Percentiles rank a stretch among this genome's conserved stretches.
These are phyloP conservation scores for Epichloe gansuensis DNA, from an alignment of 2,329 filamentous ascomycete species.

Conservation along the genomic window DNA sequence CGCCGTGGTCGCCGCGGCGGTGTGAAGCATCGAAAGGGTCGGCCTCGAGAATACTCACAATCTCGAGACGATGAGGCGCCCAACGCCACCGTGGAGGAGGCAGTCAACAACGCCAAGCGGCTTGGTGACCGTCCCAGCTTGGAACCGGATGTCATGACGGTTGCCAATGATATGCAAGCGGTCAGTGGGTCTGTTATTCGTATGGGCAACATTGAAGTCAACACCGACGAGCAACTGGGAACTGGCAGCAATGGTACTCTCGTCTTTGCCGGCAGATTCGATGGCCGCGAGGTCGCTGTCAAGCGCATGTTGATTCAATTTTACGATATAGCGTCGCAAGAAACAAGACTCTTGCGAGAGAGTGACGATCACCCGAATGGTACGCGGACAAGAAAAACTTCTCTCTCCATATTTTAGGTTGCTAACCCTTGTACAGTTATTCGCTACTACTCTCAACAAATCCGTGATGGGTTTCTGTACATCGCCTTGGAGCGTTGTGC, in stretches of 20 bases:
- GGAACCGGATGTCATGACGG: slow-evolving; percentile 50
- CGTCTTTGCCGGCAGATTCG: slow-evolving; percentile 89
- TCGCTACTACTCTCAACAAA: slow-evolving; percentile 87
- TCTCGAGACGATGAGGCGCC: slow-evolving; percentile 35
- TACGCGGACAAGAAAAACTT: slow-evolving; percentile 17
- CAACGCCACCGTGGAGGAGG: slow-evolving; percentile 45
- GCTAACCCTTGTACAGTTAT: slow-evolving; percentile 49
- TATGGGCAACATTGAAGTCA: slow-evolving; percentile 53
- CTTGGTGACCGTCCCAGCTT: slow-evolving; percentile 40
- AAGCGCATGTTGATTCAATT: slow-evolving; percentile 96
- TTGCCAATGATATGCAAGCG: slow-evolving; percentile 45
- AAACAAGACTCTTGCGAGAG: slow-evolving; percentile 79
- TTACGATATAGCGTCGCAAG: slow-evolving; percentile 88
- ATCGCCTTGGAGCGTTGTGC: slow-evolving; percentile 92
- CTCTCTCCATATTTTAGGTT: neutral
- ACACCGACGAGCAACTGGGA: slow-evolving; percentile 50
- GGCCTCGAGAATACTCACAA: slow-evolving; percentile 39
- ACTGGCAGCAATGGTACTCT: slow-evolving; percentile 94
- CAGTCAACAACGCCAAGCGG: slow-evolving; percentile 46
- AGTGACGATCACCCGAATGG: slow-evolving; percentile 90
- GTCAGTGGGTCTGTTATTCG: slow-evolving; percentile 47
- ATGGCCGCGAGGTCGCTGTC: slow-evolving; percentile 83
- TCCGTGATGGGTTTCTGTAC: slow-evolving; percentile 82
- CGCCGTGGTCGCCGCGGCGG: slow-evolving; percentile 63
- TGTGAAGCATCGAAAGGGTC: slow-evolving; percentile 50